Percentiles rank a stretch among this genome's conserved stretches.
Conservation (phyloP, 441 rosid genomes). For the Jatropha podagrica region DNA sequence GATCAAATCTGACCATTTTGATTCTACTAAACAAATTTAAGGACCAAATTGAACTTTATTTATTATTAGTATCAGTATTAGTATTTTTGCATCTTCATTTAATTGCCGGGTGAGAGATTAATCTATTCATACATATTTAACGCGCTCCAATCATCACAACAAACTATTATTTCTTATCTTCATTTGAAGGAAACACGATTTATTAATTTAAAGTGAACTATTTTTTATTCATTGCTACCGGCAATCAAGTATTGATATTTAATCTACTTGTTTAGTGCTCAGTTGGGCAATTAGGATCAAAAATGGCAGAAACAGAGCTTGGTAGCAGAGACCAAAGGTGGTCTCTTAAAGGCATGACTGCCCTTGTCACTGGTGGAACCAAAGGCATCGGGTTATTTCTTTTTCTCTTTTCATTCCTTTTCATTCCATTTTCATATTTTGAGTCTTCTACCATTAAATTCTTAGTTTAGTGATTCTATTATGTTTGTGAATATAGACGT, state of each 20-base stretch:
- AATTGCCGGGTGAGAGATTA: too few relatives aligned
- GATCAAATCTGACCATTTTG: too few relatives aligned
- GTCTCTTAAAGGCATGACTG: constrained; percentile 46
- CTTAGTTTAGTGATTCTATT: not conserved
- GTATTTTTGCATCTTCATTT: too few relatives aligned
- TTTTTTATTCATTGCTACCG: not conserved
- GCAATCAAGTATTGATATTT: not conserved
- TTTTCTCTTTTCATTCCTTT: not conserved
- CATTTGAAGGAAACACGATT: not conserved
- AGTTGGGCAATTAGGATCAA: not conserved
- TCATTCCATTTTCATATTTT: not conserved
- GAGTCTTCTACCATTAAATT: too few relatives aligned
- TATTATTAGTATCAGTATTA: too few relatives aligned
- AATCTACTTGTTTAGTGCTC: too few relatives aligned
- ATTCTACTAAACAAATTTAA: too few relatives aligned
- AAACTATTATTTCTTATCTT: too few relatives aligned
- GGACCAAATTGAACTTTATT: too few relatives aligned
- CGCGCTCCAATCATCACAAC: too few relatives aligned
- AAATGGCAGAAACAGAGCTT: constrained; percentile 29
- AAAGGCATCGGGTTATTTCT: constrained; percentile 40
- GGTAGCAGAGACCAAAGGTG: constrained; percentile 35
- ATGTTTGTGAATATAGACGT: constrained; percentile 11
- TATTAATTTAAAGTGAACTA: not conserved
- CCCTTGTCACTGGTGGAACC: constrained; percentile 51
- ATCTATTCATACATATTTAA: too few relatives aligned